phyloP scores from a whole-genome alignment of 106 monocot genomes.

The Allium fistulosum region DNA sequence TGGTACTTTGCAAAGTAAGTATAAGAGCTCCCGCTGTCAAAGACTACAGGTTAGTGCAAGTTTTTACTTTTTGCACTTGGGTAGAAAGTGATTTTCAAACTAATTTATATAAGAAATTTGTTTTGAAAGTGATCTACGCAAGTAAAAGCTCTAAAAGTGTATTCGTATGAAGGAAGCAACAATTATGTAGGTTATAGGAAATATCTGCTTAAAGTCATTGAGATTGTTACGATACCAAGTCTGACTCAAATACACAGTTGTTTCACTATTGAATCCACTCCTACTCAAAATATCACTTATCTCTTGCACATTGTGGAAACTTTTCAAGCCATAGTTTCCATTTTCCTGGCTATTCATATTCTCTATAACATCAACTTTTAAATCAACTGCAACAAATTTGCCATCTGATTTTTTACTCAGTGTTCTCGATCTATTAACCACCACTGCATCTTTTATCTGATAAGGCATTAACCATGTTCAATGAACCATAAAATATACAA shows the following conservation, averaged over 20 bases:
- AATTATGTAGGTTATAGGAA: constrained; percentile 67
- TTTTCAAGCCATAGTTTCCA: constrained; percentile 26
- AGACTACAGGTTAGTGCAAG: no score
- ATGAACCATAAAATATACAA: no score
- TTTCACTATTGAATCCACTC: constrained; percentile 42
- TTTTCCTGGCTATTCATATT: constrained; percentile 39
- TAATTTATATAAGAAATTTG: no score
- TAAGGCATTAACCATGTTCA: neutral
- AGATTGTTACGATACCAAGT: constrained; percentile 82
- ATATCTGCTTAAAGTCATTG: constrained; percentile 46
- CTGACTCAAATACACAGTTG: constrained; percentile 76
- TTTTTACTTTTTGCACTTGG: no score
- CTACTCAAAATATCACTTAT: constrained; percentile 51
- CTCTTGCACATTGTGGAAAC: constrained; percentile 49
- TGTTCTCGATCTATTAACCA: constrained; percentile 44
- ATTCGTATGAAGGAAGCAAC: no score
- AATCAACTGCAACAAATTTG: constrained; percentile 61
- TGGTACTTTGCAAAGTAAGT: no score
- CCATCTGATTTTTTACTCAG: constrained; percentile 41
- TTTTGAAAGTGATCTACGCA: no score
- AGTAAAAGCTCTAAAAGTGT: no score
- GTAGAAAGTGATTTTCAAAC: no score
- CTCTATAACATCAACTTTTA: constrained; percentile 50
- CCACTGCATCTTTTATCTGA: constrained; percentile 73
- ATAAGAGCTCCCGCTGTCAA: no score